Percentiles rank a stretch among this genome's conserved stretches.
Evolutionary conservation across 75 land plant species (phyloP).

Genomic region (Adiantum capillusveneris): DNA sequence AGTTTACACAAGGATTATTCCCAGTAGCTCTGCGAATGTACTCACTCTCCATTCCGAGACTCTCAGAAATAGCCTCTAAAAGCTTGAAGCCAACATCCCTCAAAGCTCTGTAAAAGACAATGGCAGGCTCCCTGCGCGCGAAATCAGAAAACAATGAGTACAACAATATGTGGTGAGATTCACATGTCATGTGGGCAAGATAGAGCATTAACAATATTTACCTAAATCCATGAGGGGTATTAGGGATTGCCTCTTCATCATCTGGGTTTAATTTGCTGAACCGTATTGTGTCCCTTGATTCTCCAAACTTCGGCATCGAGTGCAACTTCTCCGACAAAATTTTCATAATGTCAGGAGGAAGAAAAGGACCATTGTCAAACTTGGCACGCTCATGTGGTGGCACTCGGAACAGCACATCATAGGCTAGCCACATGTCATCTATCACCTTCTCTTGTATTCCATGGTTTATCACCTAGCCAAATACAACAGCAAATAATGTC

Average conservation of each 20-base stretch:
- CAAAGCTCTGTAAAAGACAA: conserved; percentile 19
- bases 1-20: conserved; percentile 7
- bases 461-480: conserved; percentile 15
- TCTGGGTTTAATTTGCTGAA: too few species aligned
- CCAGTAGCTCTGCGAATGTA: conserved; percentile 34
- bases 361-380: too few species aligned
- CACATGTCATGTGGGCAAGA: too few species aligned
- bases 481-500: not conserved
- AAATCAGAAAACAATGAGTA: too few species aligned
- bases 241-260: too few species aligned
- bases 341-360: too few species aligned
- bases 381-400: conserved; percentile 26
- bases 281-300: too few species aligned
- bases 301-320: too few species aligned
- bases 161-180: too few species aligned
- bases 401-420: not conserved
- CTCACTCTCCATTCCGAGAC: conserved; percentile 40
- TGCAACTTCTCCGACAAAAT: too few species aligned
- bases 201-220: too few species aligned
- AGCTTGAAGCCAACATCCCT: conserved; percentile 25
- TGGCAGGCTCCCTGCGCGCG: too few species aligned
- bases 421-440: not conserved
- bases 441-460: conserved; percentile 6
- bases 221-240: not conserved
- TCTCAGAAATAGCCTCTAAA: conserved; percentile 46